Percentiles rank a stretch among this genome's conserved stretches.
Evolutionary conservation across 768 basidiomycete species (phyloP).

Genomic region (Podaxis sp.): DNA sequence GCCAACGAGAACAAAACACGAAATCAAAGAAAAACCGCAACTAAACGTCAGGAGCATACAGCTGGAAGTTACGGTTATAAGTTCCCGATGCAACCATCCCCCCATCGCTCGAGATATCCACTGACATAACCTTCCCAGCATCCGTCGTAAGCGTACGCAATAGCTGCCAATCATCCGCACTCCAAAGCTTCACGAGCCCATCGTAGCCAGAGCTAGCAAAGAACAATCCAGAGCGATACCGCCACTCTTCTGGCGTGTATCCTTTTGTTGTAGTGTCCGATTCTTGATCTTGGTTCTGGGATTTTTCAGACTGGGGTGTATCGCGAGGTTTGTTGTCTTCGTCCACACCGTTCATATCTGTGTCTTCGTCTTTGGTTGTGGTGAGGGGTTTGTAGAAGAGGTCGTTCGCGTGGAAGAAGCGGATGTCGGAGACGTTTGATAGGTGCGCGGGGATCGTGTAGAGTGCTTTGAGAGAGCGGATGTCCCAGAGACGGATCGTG

Average conservation of each 20-base stretch:
- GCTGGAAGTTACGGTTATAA: conserved; percentile 92
- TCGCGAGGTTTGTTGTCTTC: conserved; percentile 34
- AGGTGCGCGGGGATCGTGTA: conserved; percentile 97
- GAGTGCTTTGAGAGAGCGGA: conserved; percentile 87
- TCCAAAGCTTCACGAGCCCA: conserved; percentile 94
- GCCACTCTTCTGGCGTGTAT: conserved; percentile 62
- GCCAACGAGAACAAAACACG: background rate
- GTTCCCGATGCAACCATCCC: conserved; percentile 86
- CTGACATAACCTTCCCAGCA: conserved; percentile 98
- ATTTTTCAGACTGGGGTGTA: conserved; percentile 33
- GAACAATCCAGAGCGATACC: conserved; percentile 86
- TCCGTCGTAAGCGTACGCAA: conserved; percentile 88
- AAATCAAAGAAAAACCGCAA: conserved; percentile 14
- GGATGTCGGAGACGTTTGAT: conserved; percentile 92
- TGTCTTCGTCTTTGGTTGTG: conserved; percentile 33
- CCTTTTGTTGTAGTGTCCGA: conserved; percentile 22
- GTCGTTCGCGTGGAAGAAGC: conserved; percentile 82
- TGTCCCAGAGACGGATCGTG: conserved; percentile 98
- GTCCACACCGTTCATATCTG: conserved; percentile 50
- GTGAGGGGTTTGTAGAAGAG: conserved; percentile 41
- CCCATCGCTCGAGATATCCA: conserved; percentile 85
- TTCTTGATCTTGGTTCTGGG: conserved; percentile 21
- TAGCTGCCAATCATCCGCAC: conserved; percentile 96
- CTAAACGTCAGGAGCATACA: conserved; percentile 78
- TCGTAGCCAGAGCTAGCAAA: conserved; percentile 95